These are phyloP conservation scores for Botrytis fragariae DNA, from an alignment of 2,329 filamentous ascomycete genomes.

Conservation along the genomic window DNA sequence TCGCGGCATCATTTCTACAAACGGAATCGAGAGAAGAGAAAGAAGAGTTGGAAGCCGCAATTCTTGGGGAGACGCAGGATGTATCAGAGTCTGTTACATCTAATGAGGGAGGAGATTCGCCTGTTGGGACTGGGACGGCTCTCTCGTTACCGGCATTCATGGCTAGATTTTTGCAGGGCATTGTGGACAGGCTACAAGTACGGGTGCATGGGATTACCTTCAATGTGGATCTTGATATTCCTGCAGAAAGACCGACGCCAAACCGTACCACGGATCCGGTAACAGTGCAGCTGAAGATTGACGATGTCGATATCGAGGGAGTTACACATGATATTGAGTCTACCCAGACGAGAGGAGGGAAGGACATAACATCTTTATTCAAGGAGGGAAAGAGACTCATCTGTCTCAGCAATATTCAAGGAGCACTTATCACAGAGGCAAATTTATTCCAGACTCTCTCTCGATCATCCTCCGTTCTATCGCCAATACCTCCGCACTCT, in stretches of 20 bases:
- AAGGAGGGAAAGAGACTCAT: constrained; percentile 66
- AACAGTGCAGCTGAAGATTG: constrained; percentile 63
- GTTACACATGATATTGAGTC: constrained; percentile 46
- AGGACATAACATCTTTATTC: constrained; percentile 33
- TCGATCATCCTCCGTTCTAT: constrained; percentile 56
- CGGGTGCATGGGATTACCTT: constrained; percentile 63
- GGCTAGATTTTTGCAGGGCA: constrained; percentile 68
- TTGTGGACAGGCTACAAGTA: constrained; percentile 69
- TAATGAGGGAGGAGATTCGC: constrained; percentile 58
- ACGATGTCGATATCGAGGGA: constrained; percentile 64
- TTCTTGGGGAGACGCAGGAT: constrained; percentile 61
- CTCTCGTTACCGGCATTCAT: constrained; percentile 69
- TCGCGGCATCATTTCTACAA: constrained; percentile 76
- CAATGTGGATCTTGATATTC: constrained; percentile 61
- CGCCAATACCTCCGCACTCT: constrained; percentile 53
- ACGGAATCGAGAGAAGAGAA: constrained; percentile 66
- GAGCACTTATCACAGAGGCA: constrained; percentile 65
- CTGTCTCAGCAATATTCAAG: constrained; percentile 60
- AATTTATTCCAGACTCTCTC: constrained; percentile 61
- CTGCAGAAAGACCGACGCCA: constrained; percentile 44
- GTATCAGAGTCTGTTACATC: constrained; percentile 58
- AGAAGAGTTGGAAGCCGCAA: constrained; percentile 64
- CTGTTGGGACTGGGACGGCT: constrained; percentile 66
- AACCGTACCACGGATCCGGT: constrained; percentile 50
- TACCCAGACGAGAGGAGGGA: constrained; percentile 32